Base-by-base conservation (phyloP, 345 rosid species). In the Gossypium sturtianum region DNA sequence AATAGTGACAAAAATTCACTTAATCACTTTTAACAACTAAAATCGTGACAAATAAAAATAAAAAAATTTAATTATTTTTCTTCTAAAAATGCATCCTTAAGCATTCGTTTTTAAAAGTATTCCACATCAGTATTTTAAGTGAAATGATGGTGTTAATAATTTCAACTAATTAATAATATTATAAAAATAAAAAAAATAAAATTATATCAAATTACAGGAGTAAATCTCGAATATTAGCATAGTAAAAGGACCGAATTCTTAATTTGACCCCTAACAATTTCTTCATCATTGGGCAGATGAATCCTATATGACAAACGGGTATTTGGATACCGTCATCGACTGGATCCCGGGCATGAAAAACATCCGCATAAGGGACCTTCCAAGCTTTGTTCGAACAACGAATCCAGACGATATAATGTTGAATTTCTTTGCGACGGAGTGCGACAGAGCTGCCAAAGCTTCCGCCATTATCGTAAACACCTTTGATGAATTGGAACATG, bases 271-370 rank as follows among this genome's bases (percentile, higher is more conserved):
- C 52, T 48, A 48, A 48, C 13, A 17, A 2, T 64, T 45, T 44
- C 4, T 15, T 12, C 38, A 66, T 63, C 0, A 12, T 51, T 23
- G 17, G 72, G 70, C 79, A 89, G 88, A 85, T 61, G 81, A 61
- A 57, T 79, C 76, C 49, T 64, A 54, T 49, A 47, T 83, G 4
- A 78, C 61, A 17, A 74, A 83, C 44, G 87, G 82, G n/a, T 75
- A 71, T 51, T 53, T 87, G 19, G 84, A 87, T 29, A 83, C 79
- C 2, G 71, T 59, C 19, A 34, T 87, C 4, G 87, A 83, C 15
- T 82, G 89, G 89, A 80, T 87, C 52, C 91, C 89, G 1, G 83
- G 80, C 2, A 80, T 89, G 81, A 72, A 78, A 45, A 72, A 27
- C 0, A 77, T 86, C 17, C 77, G 75, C 15, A 70, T 89, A 2